Evolutionary conservation across 1,139 yeast species (phyloP), one percentile per base, ranked within the genome.

Genomic region (Pichiaceae sp.): DNA sequence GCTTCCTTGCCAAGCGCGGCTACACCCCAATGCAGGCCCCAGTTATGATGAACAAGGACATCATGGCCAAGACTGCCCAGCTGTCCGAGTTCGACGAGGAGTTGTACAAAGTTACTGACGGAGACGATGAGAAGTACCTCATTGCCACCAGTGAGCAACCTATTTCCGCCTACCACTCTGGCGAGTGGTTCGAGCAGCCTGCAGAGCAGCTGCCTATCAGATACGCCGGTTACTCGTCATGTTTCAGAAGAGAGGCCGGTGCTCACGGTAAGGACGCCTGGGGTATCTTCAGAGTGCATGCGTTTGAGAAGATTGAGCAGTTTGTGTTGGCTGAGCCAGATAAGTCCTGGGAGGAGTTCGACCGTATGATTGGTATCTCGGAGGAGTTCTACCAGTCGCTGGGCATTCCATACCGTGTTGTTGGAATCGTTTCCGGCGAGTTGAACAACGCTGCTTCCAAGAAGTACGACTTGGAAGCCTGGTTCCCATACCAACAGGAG

Each of bases 401-500:
- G 52, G 89, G 89, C 33, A 68, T 91, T 54, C 98, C 98, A 46
- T 91, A 91, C 74, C 78, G 97, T 63, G 93, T 91, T 43, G 98
- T 93, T 45, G 95, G 95, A 50, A 91, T 93, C 63, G 98, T 93
- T 44, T 85, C 96, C 44, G 98, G 98, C 50, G 99, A 91, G 68
- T 78, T 93, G 60, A 93, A 93, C 74, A 91, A 93, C 54, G 97
- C 99, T 39, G 98, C 98, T 44, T 96, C 98, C 49, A 91, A 91
- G 73, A 91, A 91, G 67, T 91, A 81, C 70, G 99, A 91, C 67
- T 74, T 91, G 59, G 99, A 91, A 71, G 99, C 99, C 34, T 91
- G 99, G 99, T 93, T 91, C 94, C 99, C 99, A 57, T 91, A 72
- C 84, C 98, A 91, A 72, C 75, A 87, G 63, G 98, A 93, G 66